These are phyloP conservation scores for Metschnikowia santaceciliae DNA, from an alignment of 805 yeast species.

Conservation along the genomic window DNA sequence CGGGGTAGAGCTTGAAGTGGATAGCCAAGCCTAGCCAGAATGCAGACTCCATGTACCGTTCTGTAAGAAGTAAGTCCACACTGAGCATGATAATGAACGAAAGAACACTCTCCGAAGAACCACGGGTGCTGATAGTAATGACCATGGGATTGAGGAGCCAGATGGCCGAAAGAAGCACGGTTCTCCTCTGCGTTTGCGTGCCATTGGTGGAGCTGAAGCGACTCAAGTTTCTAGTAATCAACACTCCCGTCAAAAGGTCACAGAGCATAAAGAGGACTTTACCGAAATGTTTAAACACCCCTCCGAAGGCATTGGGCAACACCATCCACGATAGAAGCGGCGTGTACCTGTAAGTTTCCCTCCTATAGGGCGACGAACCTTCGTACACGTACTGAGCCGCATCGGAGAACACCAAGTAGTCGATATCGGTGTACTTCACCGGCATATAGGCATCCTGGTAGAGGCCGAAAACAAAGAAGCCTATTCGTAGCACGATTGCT, in stretches of 20 bases:
- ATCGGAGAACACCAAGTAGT: conserved; percentile 89
- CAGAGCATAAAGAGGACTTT: conserved; percentile 72
- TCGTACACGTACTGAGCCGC: conserved; percentile 69
- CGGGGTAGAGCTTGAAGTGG: conserved; percentile 89
- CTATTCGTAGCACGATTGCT: conserved; percentile 42
- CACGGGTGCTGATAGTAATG: conserved; percentile 85
- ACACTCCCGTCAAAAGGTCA: conserved; percentile 75
- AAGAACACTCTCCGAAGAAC: conserved; percentile 86
- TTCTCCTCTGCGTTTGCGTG: conserved; percentile 4
- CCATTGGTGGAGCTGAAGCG: background rate
- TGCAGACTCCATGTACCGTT: conserved; percentile 27
- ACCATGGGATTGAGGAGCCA: conserved; percentile 98
- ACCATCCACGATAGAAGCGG: conserved; percentile 85
- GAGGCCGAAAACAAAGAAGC: conserved; percentile 70
- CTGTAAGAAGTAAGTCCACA: conserved; percentile 35
- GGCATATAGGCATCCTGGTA: conserved; percentile 81
- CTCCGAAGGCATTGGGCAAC: conserved; percentile 56
- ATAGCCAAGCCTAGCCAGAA: conserved; percentile 69
- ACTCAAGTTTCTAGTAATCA: conserved; percentile 25
- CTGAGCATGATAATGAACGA: conserved; percentile 64
- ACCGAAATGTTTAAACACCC: conserved; percentile 57
- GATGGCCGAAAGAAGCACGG: conserved; percentile 42
- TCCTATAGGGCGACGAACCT: conserved; percentile 64
- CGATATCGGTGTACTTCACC: conserved; percentile 90
- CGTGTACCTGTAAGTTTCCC: conserved; percentile 92